Conservation (phyloP, 768 basidiomycete genomes). For the Lactarius vividus region DNA sequence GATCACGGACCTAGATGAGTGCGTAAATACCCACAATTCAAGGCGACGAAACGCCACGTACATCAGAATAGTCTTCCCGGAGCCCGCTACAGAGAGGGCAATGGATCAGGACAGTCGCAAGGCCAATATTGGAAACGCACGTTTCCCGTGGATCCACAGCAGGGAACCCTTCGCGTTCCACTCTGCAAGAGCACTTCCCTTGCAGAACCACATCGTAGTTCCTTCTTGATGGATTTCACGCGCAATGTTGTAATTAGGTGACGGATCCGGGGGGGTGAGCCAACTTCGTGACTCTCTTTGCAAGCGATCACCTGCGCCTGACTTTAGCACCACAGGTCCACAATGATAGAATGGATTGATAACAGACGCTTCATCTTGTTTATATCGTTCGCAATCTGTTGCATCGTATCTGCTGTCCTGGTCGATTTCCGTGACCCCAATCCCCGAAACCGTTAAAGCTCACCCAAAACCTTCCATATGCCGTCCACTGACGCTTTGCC, state of each 20-base stretch:
- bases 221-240: background rate
- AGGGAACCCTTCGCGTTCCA: conserved; percentile 2
- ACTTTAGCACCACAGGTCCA: background rate
- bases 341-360: background rate
- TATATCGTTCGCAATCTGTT: background rate
- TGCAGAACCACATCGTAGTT: background rate
- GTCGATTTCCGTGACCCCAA: no score
- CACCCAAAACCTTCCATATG: background rate
- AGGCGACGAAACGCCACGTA: background rate
- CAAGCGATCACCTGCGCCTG: background rate
- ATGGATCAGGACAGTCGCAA: background rate
- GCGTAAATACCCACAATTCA: background rate
- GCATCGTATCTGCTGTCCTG: background rate
- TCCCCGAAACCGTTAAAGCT: background rate
- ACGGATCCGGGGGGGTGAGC: conserved; percentile 12
- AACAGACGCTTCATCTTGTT: conserved; percentile 8
- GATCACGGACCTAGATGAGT: background rate
- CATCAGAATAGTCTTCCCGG: conserved; percentile 15
- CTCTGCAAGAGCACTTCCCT: background rate
- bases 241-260: background rate
- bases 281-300: background rate
- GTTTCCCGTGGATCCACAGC: conserved; percentile 17
- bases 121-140: background rate
- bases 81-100: background rate
- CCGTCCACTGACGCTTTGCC: background rate